Evolutionary conservation across 176 grass and related monocot species (phyloP), one percentile per base, ranked within the genome.

Genomic region (Ananas comosus): DNA sequence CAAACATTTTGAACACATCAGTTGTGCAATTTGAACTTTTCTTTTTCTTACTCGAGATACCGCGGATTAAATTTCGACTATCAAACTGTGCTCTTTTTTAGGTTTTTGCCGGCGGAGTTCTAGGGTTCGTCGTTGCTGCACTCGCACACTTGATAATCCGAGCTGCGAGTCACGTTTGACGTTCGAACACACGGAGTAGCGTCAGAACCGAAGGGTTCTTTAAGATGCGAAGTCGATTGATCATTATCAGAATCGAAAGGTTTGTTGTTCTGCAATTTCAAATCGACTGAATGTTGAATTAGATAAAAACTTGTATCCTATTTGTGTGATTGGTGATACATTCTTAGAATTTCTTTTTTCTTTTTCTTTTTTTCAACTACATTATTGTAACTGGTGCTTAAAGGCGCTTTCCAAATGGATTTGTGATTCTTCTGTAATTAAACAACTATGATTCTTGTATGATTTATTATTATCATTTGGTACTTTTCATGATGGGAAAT

Each of bases 111-210:
- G 83, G 86, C 1, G 83, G 70, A 4, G 67, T 93, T n/a, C 83
- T 93, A 61, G 90, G 90, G 68, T 93, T 93, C 76, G 76, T 82
- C 24, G 73, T 93, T 33, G 90, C 90, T 53, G 80, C 83, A 74
- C 79, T 89, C 81, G 79, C 77, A n/a, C 56, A 68, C 8, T 86
- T 89, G 70, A 76, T 93, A 64, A 48, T 81, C 12, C 74, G 76
- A 64, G 74, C 77, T 73, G 83, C 63, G 14, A 83, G 52, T 33
- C 50, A 21, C 53, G 76, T 76, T 77, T 93, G 83, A 88, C 76
- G 79, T 9, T 64, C 50, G 13, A 18, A 10, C 7, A 9, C n/a
- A 7, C 56, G 10, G 14, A 9, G 21, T 13, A 58, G n/a, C 10
- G 3, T 48, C 54, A 13, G 24, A 64, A 71, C 63, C 81, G 52